Conservation (phyloP, 2,329 filamentous ascomycete genomes). For the Nigrospora osmanthi region DNA sequence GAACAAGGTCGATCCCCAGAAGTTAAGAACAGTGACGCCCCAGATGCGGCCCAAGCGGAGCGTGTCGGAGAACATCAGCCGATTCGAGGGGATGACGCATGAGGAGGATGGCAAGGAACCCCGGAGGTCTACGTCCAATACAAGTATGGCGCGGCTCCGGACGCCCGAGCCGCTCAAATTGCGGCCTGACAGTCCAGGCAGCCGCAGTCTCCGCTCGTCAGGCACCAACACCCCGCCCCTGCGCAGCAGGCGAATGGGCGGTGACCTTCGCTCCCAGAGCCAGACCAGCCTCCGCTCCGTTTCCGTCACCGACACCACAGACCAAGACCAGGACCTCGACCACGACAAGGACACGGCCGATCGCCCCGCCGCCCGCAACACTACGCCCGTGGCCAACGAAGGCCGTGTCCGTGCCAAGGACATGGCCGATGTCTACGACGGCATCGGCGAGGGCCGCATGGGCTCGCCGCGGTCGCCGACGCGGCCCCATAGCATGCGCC, state of each 20-base stretch:
- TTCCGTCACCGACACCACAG: slow-evolving; percentile 12
- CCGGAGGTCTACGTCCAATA: slow-evolving; percentile 44
- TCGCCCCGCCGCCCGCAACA: slow-evolving; percentile 14
- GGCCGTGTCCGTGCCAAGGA: slow-evolving; percentile 74
- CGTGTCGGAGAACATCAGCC: background rate
- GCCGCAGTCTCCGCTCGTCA: slow-evolving; percentile 42
- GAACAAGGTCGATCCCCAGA: slow-evolving; percentile 9
- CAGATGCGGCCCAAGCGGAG: background rate
- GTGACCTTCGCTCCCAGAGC: slow-evolving; percentile 60
- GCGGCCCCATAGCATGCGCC: slow-evolving; percentile 89
- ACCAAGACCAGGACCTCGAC: slow-evolving; percentile 23
- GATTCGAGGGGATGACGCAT: background rate
- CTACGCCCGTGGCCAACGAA: slow-evolving; percentile 74
- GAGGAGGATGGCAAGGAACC: slow-evolving; percentile 4
- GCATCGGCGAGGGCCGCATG: slow-evolving; percentile 80
- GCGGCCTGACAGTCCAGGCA: slow-evolving; percentile 58
- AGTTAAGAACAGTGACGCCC: slow-evolving; percentile 6
- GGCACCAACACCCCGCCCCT: slow-evolving; percentile 53
- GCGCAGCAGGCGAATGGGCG: slow-evolving; percentile 61
- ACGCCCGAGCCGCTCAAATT: slow-evolving; percentile 46
- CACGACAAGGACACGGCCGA: slow-evolving; percentile 31
- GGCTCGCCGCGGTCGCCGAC: slow-evolving; percentile 88
- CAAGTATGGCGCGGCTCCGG: slow-evolving; percentile 40
- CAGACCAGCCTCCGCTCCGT: slow-evolving; percentile 5
- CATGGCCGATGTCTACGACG: slow-evolving; percentile 94